Percentiles rank a stretch among this genome's conserved stretches.
Conservation (phyloP, 345 rosid species). For the Zanthoxylum bungeanum region DNA sequence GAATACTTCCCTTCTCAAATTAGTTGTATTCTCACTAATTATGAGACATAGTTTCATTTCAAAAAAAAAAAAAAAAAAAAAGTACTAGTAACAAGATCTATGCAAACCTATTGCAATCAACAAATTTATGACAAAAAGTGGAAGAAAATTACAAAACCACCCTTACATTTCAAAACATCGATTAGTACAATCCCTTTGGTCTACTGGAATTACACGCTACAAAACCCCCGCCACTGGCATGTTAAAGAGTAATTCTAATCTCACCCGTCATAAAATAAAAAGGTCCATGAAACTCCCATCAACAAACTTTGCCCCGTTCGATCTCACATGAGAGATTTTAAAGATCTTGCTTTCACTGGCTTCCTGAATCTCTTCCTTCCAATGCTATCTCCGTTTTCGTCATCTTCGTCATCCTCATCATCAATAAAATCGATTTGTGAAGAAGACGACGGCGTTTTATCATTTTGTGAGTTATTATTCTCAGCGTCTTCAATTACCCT, state of each 20-base stretch:
- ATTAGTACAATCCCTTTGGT: conserved; percentile 18
- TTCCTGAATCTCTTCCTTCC: conserved; percentile 67
- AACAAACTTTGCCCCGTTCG: too few relatives aligned
- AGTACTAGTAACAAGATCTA: background rate
- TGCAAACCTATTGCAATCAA: background rate
- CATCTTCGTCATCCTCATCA: conserved; percentile 34
- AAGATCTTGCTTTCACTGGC: conserved; percentile 83
- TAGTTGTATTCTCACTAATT: too few relatives aligned
- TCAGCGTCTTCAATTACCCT: too few relatives aligned
- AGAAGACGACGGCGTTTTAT: conserved; percentile 27
- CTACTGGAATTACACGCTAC: conserved; percentile 23
- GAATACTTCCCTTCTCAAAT: too few relatives aligned
- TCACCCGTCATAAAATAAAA: conserved; percentile 26
- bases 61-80: too few relatives aligned
- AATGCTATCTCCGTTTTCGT: conserved; percentile 22
- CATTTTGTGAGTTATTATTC: background rate
- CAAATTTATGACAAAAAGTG: background rate
- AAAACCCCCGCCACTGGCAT: conserved; percentile 26
- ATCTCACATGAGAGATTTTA: conserved; percentile 84
- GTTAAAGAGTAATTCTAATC: conserved; percentile 23
- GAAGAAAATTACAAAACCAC: conserved; percentile 20
- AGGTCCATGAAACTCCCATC: conserved; percentile 13
- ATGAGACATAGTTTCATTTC: too few relatives aligned
- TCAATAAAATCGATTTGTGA: conserved; percentile 28
- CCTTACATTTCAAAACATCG: conserved; percentile 23